Evolutionary conservation across 805 yeast species (phyloP).

Genomic region (Wickerhamiella australiensis): DNA sequence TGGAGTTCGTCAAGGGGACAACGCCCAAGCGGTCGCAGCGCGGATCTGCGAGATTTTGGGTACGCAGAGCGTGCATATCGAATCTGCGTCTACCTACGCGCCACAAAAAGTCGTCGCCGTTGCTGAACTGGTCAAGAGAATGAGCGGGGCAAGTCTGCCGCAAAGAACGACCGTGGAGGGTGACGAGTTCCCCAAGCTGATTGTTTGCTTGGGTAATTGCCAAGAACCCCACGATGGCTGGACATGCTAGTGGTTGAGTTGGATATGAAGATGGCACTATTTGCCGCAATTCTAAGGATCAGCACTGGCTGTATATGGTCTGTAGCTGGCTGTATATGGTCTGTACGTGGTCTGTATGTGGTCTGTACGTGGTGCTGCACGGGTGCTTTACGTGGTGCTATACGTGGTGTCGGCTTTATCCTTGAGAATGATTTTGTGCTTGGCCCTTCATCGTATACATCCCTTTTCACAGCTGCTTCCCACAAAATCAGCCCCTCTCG

Average conservation of each 20-base stretch:
- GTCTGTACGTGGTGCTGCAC: too few relatives aligned
- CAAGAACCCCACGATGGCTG: neutral
- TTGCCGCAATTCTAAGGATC: too few relatives aligned
- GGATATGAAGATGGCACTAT: too few relatives aligned
- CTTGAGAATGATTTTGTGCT: too few relatives aligned
- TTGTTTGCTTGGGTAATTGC: neutral
- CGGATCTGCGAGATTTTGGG: neutral
- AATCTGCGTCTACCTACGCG: neutral
- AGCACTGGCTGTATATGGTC: too few relatives aligned
- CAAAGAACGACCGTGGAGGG: neutral
- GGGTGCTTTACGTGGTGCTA: too few relatives aligned
- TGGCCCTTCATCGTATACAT: too few relatives aligned
- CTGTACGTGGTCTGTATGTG: too few relatives aligned
- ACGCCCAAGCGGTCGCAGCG: neutral
- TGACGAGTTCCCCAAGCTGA: conserved; percentile 1
- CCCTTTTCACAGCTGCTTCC: too few relatives aligned
- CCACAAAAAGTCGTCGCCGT: conserved; percentile 9
- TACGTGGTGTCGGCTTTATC: too few relatives aligned
- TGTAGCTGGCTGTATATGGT: too few relatives aligned
- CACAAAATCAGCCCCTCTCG: too few relatives aligned
- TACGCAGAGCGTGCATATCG: conserved; percentile 4
- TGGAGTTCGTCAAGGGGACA: neutral
- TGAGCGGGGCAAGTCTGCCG: neutral
- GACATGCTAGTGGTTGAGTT: neutral
- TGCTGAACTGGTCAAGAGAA: conserved; percentile 5